phyloP scores from a whole-genome alignment of 495 filamentous ascomycete species.

The Penicillium paxilli region DNA sequence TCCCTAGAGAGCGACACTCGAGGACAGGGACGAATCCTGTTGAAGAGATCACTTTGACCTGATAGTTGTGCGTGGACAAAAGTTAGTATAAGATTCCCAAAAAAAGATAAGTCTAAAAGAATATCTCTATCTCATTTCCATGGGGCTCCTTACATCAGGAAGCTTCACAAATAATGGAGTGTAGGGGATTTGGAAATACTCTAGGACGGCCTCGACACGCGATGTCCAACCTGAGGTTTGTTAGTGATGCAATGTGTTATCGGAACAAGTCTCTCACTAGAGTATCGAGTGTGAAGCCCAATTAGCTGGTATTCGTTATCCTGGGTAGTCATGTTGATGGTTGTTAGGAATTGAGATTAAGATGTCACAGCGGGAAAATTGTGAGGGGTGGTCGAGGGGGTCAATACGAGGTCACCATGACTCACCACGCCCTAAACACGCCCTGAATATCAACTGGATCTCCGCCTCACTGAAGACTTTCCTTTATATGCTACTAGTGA shows the following conservation, averaged over 20 bases:
- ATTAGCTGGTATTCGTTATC: slow-evolving; percentile 32
- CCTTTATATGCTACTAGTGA: too few species aligned
- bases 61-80: not conserved
- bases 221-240: slow-evolving; percentile 33
- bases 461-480: too few species aligned
- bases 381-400: not conserved
- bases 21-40: slow-evolving; percentile 36
- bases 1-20: slow-evolving; percentile 20
- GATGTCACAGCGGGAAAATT: not conserved
- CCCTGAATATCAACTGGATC: too few species aligned
- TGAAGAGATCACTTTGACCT: slow-evolving; percentile 30
- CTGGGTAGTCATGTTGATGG: slow-evolving; percentile 8
- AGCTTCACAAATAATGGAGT: slow-evolving; percentile 22
- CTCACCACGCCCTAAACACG: not conserved
- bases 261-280: slow-evolving; percentile 19
- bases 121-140: not conserved
- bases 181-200: slow-evolving; percentile 37
- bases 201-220: slow-evolving; percentile 35
- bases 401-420: not conserved
- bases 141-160: slow-evolving; percentile 16
- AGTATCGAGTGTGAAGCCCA: slow-evolving; percentile 34
- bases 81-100: slow-evolving; percentile 1
- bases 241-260: slow-evolving; percentile 1
- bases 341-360: not conserved
- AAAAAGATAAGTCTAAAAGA: not conserved